A percentile compares a stretch with the other conserved stretches of the same genome.
Evolutionary conservation across 805 yeast species (phyloP).

Genomic region (Schwanniomyces polymorphus): DNA sequence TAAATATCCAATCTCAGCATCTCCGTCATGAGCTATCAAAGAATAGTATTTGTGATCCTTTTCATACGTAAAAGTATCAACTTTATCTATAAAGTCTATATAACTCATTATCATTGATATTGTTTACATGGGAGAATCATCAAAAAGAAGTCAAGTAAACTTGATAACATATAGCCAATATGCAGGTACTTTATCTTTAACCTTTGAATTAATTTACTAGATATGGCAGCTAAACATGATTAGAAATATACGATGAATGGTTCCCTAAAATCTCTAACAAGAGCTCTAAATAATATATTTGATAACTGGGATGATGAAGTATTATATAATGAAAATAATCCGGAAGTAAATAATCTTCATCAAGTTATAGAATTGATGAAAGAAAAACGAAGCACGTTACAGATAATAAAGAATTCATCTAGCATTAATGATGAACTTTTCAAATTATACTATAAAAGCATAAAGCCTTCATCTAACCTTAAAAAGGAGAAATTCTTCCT

Average conservation of each 20-base stretch:
- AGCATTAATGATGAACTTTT: constrained; percentile 37
- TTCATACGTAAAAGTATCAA: constrained; percentile 32
- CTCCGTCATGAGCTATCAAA: constrained; percentile 29
- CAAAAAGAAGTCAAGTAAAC: no score
- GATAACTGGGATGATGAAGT: constrained; percentile 18
- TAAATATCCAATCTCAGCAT: constrained; percentile 27
- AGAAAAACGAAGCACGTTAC: constrained; percentile 34
- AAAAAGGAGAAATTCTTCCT: constrained; percentile 38
- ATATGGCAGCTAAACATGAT: neutral
- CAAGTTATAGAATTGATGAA: constrained; percentile 15
- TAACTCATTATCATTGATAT: neutral
- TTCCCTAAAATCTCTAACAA: constrained; percentile 25
- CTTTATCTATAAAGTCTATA: constrained; percentile 18
- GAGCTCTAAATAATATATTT: constrained; percentile 24
- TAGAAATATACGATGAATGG: constrained; percentile 14
- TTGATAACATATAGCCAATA: no score
- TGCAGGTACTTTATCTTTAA: no score
- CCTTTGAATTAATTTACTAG: neutral
- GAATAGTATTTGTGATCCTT: constrained; percentile 15
- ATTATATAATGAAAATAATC: constrained; percentile 1
- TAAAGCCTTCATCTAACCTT: constrained; percentile 25
- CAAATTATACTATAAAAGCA: constrained; percentile 27
- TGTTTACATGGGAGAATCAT: neutral
- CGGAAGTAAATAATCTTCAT: constrained; percentile 12
- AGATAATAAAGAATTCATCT: constrained; percentile 24